Conservation (phyloP, 1,284 basidiomycete species). For the Cronartium quercuum region DNA sequence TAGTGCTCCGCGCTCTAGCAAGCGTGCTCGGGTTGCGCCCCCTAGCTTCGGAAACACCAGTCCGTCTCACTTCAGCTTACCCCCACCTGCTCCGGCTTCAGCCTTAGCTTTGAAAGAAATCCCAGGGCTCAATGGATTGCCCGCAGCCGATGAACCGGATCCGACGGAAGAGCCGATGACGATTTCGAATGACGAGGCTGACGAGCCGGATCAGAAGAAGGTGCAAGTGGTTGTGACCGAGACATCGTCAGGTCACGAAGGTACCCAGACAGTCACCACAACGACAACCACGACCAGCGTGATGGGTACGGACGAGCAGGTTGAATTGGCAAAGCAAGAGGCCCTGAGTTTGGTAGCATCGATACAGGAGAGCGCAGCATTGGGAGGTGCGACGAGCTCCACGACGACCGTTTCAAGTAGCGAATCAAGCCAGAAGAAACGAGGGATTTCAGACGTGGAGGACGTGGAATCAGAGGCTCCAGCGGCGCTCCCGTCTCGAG, state of each 20-base stretch:
- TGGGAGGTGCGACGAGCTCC: too few relatives aligned
- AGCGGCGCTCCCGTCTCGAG: neutral
- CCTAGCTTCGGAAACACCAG: slow-evolving; percentile 25
- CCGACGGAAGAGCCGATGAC: neutral
- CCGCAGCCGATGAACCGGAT: neutral
- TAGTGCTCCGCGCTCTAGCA: slow-evolving; percentile 1
- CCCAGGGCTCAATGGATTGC: neutral
- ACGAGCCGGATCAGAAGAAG: neutral
- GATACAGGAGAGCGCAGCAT: neutral
- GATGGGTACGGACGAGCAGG: slow-evolving; percentile 20
- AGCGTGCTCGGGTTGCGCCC: slow-evolving; percentile 4
- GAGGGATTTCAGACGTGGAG: neutral
- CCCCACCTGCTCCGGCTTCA: neutral
- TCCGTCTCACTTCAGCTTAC: slow-evolving; percentile 12
- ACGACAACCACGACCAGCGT: neutral
- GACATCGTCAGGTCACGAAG: neutral
- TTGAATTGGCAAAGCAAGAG: slow-evolving; percentile 7
- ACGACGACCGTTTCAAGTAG: neutral
- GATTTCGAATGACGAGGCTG: neutral
- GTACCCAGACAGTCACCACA: neutral
- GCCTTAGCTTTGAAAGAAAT: neutral
- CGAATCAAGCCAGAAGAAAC: neutral
- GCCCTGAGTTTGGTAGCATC: slow-evolving; percentile 16
- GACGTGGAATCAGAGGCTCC: neutral
- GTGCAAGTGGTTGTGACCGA: neutral